Conservation (phyloP, 2,329 filamentous ascomycete species). For the Colletotrichum incanum region DNA sequence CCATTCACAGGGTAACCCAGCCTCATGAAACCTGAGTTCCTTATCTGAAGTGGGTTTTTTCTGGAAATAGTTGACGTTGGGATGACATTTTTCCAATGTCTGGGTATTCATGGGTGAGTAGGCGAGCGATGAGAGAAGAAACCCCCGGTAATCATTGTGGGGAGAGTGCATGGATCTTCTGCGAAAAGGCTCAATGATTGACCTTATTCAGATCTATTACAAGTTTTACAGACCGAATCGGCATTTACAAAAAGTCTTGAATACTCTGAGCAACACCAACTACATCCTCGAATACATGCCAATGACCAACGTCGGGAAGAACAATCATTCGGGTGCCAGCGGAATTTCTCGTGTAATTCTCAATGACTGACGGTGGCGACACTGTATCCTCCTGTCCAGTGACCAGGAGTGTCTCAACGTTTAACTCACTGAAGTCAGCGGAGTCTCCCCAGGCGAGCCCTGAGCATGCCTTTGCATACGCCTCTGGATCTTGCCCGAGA, state of each 20-base stretch:
- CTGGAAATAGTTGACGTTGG: too few species aligned
- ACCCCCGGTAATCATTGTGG: neutral
- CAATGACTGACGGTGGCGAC: conserved; percentile 53
- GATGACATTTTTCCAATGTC: neutral
- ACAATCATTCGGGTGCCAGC: conserved; percentile 51
- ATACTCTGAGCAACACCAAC: conserved; percentile 53
- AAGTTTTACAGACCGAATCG: too few species aligned
- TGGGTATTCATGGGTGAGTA: neutral
- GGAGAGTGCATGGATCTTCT: neutral
- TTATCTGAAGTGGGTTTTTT: neutral
- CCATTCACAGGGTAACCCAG: conserved; percentile 27
- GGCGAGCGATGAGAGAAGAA: neutral
- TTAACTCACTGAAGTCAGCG: conserved; percentile 53
- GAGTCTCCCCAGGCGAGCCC: conserved; percentile 58
- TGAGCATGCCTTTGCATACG: conserved; percentile 68
- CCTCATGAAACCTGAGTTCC: neutral
- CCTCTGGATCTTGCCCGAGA: conserved; percentile 65
- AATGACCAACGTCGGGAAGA: conserved; percentile 63
- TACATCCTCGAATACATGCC: conserved; percentile 66
- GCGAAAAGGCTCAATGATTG: neutral
- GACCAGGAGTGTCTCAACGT: conserved; percentile 56
- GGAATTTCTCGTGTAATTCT: conserved; percentile 52
- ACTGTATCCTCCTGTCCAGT: conserved; percentile 64
- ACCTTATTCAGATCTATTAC: neutral
- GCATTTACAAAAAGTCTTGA: conserved; percentile 24